Evolutionary conservation across 345 rosid species (phyloP).

Genomic region (Salix suchowensis): DNA sequence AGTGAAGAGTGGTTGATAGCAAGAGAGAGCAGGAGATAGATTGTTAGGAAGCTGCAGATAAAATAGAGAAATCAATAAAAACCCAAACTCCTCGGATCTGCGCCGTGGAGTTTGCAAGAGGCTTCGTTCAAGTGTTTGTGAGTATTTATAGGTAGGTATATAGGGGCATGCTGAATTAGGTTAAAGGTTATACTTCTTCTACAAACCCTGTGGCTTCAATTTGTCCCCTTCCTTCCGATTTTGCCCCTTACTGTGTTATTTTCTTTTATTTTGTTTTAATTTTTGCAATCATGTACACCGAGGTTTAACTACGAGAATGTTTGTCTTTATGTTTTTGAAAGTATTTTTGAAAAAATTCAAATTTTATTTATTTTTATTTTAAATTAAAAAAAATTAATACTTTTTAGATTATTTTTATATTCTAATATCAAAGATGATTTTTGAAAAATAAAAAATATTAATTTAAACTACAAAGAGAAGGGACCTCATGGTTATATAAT

Average conservation of each 20-base stretch:
- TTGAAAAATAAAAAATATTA: no score
- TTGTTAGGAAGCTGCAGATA: conserved; percentile 4
- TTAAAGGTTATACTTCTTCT: not conserved
- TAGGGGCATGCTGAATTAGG: not conserved
- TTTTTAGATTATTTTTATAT: no score
- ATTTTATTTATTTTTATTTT: no score
- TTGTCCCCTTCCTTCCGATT: not conserved
- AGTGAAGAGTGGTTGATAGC: conserved; percentile 5
- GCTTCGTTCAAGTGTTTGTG: not conserved
- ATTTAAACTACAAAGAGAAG: no score
- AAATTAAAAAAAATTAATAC: no score
- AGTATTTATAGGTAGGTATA: not conserved
- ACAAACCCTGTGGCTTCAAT: not conserved
- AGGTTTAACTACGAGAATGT: no score
- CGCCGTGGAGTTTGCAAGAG: conserved; percentile 60
- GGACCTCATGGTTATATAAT: no score
- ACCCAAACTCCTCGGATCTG: conserved; percentile 93
- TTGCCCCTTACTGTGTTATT: not conserved
- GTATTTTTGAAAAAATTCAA: no score
- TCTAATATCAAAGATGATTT: no score
- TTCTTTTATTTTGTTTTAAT: not conserved
- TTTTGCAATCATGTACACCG: no score
- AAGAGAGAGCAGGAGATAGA: conserved; percentile 7
- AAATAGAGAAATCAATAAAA: conserved; percentile 24
- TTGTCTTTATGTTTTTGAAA: no score